A percentile compares a stretch with the other conserved stretches of the same genome.
Evolutionary conservation across 1,284 basidiomycete species (phyloP).

Genomic region (Amylostereum areolatum): DNA sequence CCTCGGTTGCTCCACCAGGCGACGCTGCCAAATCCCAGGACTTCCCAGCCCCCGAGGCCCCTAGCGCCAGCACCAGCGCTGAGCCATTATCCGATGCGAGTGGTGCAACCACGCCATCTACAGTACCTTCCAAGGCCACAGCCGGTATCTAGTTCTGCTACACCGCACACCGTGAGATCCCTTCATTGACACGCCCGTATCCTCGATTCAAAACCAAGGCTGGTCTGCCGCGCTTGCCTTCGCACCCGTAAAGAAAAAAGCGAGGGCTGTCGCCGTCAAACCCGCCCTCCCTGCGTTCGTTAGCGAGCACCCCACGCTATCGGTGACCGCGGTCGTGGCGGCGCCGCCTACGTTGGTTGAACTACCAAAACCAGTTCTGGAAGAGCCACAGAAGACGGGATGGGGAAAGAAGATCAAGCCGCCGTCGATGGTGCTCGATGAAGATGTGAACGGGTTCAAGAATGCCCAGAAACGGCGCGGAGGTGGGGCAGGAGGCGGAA

Average conservation of each 20-base stretch:
- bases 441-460: constrained; percentile 82
- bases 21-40: constrained; percentile 9
- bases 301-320: constrained; percentile 32
- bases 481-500: constrained; percentile 36
- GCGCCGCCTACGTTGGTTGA: constrained; percentile 61
- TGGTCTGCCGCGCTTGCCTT: constrained; percentile 87
- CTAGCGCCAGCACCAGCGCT: too few species aligned
- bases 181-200: constrained; percentile 29
- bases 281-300: constrained; percentile 24
- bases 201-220: constrained; percentile 34
- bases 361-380: constrained; percentile 22
- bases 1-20: constrained; percentile 17
- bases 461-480: constrained; percentile 40
- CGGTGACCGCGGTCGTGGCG: constrained; percentile 66
- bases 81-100: too few species aligned
- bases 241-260: constrained; percentile 61
- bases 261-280: constrained; percentile 42
- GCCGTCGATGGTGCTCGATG: constrained; percentile 82
- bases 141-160: constrained; percentile 64
- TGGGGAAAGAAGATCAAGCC: constrained; percentile 86
- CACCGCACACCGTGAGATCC: constrained; percentile 25
- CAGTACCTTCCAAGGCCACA: constrained; percentile 59
- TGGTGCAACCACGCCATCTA: constrained; percentile 27
- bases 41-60: constrained; percentile 15
- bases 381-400: constrained; percentile 31